Conservation (phyloP, 2,329 filamentous ascomycete genomes). For the Fusarium kyushuense region DNA sequence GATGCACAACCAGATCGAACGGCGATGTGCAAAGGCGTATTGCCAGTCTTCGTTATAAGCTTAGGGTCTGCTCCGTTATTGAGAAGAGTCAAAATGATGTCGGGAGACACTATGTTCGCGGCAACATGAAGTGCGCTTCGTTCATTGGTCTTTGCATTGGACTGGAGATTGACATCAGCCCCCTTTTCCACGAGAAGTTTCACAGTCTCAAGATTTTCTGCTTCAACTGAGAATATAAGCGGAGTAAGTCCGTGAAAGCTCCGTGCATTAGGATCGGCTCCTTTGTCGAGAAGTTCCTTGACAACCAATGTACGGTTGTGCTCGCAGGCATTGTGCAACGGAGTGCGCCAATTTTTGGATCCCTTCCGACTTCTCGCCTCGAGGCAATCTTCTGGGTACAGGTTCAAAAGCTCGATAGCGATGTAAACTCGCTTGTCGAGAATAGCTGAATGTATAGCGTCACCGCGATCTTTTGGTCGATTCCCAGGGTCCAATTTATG, state of each 20-base stretch:
- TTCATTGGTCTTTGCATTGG: constrained; percentile 1
- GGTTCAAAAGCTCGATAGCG: constrained; percentile 9
- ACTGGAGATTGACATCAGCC: constrained; percentile 24
- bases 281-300: constrained; percentile 10
- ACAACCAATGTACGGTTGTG: neutral
- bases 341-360: constrained; percentile 18
- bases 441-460: constrained; percentile 15
- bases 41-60: neutral
- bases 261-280: constrained; percentile 21
- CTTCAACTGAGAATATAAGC: constrained; percentile 20
- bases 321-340: constrained; percentile 27
- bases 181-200: constrained; percentile 10
- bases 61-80: neutral
- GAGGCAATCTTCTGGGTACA: constrained; percentile 23
- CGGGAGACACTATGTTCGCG: constrained; percentile 2
- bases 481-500: constrained; percentile 2
- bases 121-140: constrained; percentile 17
- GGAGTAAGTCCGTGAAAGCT: constrained; percentile 9
- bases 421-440: constrained; percentile 1
- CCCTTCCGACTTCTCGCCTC: constrained; percentile 10
- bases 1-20: constrained; percentile 10
- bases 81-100: constrained; percentile 8
- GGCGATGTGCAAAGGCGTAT: constrained; percentile 27
- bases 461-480: constrained; percentile 2
- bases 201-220: constrained; percentile 13